Conservation (phyloP, 2,329 filamentous ascomycete genomes). For the Pseudocercospora macadamiae region DNA sequence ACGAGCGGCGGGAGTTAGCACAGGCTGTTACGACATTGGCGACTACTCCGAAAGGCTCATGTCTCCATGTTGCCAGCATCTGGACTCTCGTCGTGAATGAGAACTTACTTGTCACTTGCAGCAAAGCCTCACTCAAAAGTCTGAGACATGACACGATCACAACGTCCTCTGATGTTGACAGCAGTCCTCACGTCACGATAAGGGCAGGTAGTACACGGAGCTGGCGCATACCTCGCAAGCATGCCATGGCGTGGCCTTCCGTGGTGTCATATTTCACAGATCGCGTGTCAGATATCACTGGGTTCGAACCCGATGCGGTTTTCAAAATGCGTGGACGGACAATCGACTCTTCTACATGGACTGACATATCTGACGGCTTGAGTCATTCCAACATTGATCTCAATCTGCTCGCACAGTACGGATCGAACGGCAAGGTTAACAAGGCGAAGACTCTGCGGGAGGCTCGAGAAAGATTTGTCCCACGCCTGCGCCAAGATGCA, state of each 20-base stretch:
- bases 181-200: not conserved
- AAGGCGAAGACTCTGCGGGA: not conserved
- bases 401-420: not conserved
- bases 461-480: not conserved
- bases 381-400: not conserved
- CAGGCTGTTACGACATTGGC: conserved; percentile 9
- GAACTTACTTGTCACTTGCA: conserved; percentile 18
- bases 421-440: not conserved
- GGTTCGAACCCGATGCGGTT: not conserved
- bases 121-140: conserved; percentile 8
- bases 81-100: conserved; percentile 21
- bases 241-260: not conserved
- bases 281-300: conserved; percentile 4
- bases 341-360: conserved; percentile 3
- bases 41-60: conserved; percentile 9
- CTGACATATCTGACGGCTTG: not conserved
- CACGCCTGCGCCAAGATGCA: not conserved
- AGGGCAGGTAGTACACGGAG: conserved; percentile 5
- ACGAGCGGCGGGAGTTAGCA: conserved; percentile 14
- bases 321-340: conserved; percentile 4
- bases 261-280: conserved; percentile 14
- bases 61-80: conserved; percentile 16
- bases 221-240: conserved; percentile 7
- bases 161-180: not conserved
- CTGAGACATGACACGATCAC: conserved; percentile 1